Evolutionary conservation across 257 asterid species (phyloP).

Genomic region (Oldenlandia corymbosa): DNA sequence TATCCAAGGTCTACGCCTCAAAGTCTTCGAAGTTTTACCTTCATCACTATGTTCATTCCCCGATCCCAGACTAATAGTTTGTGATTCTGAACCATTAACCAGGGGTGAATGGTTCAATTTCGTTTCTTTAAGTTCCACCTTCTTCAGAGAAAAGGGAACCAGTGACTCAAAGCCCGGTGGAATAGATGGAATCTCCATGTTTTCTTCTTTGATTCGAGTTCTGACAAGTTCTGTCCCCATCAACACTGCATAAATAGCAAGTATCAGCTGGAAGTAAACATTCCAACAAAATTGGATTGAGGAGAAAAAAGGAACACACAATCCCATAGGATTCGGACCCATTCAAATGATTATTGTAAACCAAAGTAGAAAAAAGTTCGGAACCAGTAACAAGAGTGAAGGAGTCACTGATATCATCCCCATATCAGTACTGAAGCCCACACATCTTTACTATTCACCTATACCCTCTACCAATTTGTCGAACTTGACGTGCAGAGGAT

Average conservation of each 20-base stretch:
- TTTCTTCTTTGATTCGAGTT: conserved; percentile 62
- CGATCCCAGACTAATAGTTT: conserved; percentile 32
- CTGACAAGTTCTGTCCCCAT: conserved; percentile 82
- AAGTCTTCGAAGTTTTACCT: conserved; percentile 35
- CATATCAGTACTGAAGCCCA: no score
- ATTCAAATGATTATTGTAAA: conserved; percentile 5
- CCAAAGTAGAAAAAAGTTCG: not conserved
- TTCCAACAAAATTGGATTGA: not conserved
- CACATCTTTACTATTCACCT: not conserved
- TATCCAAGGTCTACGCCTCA: conserved; percentile 50
- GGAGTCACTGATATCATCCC: not conserved
- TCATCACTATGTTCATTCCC: conserved; percentile 36
- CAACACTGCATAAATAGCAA: conserved; percentile 23
- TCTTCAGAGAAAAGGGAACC: conserved; percentile 59
- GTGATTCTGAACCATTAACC: conserved; percentile 32
- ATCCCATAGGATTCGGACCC: conserved; percentile 1
- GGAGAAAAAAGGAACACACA: not conserved
- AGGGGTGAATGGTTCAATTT: conserved; percentile 29
- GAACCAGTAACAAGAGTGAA: not conserved
- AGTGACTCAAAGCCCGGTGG: conserved; percentile 97
- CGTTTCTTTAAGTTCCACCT: conserved; percentile 36
- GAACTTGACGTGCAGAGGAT: no score
- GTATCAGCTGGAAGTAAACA: not conserved
- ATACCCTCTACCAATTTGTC: not conserved
- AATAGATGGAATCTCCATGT: conserved; percentile 62